Evolutionary conservation across 768 basidiomycete genomes (phyloP), one percentile per base, ranked within the genome.

Genomic region (Panus rudis): DNA sequence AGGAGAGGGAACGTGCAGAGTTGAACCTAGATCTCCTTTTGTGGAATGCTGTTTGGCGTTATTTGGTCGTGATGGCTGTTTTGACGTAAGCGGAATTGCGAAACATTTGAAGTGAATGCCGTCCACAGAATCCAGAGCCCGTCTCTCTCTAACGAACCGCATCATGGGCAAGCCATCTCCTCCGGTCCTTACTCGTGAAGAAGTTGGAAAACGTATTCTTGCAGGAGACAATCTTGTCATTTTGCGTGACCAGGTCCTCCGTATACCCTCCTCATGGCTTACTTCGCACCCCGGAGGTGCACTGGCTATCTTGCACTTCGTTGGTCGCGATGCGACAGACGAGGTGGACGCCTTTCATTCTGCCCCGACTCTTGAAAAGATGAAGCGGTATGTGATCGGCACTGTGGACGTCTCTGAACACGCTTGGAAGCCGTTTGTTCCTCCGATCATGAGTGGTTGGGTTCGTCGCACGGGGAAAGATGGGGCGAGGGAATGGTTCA

Each of bases 321-420:
- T 97, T 31, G 96, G 94, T 3, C 76, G 94, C 43, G 93, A 99
- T 59, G 93, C 94, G 0, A 78, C 89, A 0, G 87, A 94, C 66
- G 96, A 99, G 62, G 87, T 98, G 25, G 78, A 89, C 49, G 94
- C 92, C 17, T 97, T 87, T 65, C 96, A 99, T 59, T 69, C 71
- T 6, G 72, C 77, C 27, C 62, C 72, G 35, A 78, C 73, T 38
- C 67, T 79, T 41, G 62, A 65, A 8, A 67, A 75, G 44, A 71
- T 92, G 50, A 61, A 69, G 16, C 70, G 69, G 11, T 94, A 81
- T 57, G 73, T 76, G 41, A 68, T 92, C 19, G 93, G 84, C 20
- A 70, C 68, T 19, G 80, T 94, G 21, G 70, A 79, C 43, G 50
- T 62, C 21, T 70, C 71, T n/a, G 62, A 66, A 13, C 51, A 67